These are phyloP conservation scores for Saccharomyces cerevisiae DNA, from an alignment of 805 yeast genomes.

Conservation along the genomic window DNA sequence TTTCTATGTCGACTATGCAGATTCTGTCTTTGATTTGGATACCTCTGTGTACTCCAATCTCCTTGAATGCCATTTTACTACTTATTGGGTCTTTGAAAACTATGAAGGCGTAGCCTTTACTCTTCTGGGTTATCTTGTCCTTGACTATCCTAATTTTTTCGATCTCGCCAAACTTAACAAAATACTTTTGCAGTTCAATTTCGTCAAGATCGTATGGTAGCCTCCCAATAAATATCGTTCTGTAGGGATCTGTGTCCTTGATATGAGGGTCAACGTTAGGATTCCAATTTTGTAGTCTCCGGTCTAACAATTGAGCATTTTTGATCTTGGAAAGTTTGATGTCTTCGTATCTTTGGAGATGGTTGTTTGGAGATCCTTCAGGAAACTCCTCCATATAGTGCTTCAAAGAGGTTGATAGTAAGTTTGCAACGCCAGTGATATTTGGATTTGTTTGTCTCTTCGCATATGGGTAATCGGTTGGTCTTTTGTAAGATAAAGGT, in stretches of 20 bases:
- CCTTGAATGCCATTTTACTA: conserved; percentile 54
- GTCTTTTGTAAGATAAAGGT: conserved; percentile 43
- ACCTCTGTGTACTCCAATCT: conserved; percentile 41
- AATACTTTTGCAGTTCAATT: conserved; percentile 54
- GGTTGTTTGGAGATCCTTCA: conserved; percentile 18
- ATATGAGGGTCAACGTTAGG: conserved; percentile 51
- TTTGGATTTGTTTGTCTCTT: conserved; percentile 37
- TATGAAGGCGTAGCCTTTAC: conserved; percentile 77
- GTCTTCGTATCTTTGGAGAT: conserved; percentile 19
- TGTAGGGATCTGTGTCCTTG: conserved; percentile 58
- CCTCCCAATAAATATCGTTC: conserved; percentile 72
- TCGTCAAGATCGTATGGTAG: conserved; percentile 59
- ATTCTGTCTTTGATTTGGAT: conserved; percentile 43
- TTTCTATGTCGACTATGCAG: conserved; percentile 61
- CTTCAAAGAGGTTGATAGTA: conserved; percentile 13
- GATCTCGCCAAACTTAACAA: conserved; percentile 61
- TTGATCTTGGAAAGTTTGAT: conserved; percentile 9
- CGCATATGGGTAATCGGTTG: conserved; percentile 43
- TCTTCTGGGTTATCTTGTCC: conserved; percentile 39
- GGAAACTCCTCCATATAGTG: conserved; percentile 27
- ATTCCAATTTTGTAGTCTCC: conserved; percentile 38
- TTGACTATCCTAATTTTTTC: conserved; percentile 54
- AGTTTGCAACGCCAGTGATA: conserved; percentile 40
- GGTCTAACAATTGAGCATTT: conserved; percentile 30
- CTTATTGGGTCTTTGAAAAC: conserved; percentile 55